phyloP scores from a whole-genome alignment of 768 basidiomycete genomes.

The Leucocoprinus sp. region DNA sequence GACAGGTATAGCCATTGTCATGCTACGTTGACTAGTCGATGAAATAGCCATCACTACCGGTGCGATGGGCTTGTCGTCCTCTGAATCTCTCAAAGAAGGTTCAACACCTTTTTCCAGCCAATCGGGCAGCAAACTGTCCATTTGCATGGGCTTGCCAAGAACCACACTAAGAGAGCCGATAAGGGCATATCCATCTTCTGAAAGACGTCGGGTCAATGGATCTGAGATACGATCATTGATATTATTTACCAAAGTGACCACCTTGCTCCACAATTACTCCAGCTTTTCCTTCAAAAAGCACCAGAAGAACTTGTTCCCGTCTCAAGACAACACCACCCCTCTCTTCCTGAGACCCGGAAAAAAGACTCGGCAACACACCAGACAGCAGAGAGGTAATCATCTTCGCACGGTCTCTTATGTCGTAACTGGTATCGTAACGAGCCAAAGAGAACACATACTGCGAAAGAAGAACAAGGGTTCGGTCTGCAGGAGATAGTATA shows the following conservation, averaged over 20 bases:
- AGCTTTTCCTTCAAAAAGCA: conserved; percentile 73
- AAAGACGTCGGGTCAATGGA: conserved; percentile 5
- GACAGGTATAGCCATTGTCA: conserved; percentile 33
- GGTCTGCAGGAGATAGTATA: conserved; percentile 52
- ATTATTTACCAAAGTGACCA: conserved; percentile 22
- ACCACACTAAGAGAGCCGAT: conserved; percentile 66
- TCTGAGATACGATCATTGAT: not conserved
- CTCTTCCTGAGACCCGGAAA: conserved; percentile 25
- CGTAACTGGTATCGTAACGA: conserved; percentile 81
- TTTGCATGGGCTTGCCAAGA: conserved; percentile 43
- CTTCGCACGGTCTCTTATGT: conserved; percentile 85
- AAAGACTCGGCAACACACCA: conserved; percentile 5
- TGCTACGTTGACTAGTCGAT: conserved; percentile 20
- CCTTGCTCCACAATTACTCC: conserved; percentile 30
- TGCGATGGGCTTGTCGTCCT: conserved; percentile 39
- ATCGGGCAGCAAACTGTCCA: conserved; percentile 57
- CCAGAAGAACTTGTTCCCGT: conserved; percentile 71
- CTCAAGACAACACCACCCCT: conserved; percentile 70
- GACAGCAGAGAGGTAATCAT: conserved; percentile 64
- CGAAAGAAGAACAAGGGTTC: conserved; percentile 43
- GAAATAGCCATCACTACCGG: conserved; percentile 32
- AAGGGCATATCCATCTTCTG: conserved; percentile 31
- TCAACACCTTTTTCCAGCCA: conserved; percentile 89
- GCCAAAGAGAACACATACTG: conserved; percentile 78
- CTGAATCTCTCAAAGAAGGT: conserved; percentile 60